Evolutionary conservation across 2,329 filamentous ascomycete genomes (phyloP).

Genomic region (Verticillium isaacii): DNA sequence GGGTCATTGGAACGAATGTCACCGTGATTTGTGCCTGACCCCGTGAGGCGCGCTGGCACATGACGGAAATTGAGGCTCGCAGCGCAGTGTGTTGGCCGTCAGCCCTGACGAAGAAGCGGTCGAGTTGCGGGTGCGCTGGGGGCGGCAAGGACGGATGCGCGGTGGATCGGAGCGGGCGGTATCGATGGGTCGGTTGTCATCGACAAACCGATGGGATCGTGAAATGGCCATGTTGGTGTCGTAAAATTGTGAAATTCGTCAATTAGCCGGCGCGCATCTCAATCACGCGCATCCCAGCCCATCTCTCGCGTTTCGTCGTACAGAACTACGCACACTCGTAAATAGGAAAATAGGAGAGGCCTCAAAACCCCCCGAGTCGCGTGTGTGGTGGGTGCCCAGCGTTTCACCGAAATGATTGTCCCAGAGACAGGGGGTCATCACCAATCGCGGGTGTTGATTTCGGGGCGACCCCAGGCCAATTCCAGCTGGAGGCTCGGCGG

Average conservation of each 20-base stretch:
- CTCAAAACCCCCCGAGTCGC: background rate
- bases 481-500: background rate
- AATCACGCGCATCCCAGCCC: background rate
- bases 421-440: background rate
- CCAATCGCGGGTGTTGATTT: background rate
- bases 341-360: background rate
- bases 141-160: background rate
- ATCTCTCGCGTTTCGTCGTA: background rate
- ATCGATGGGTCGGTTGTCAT: background rate
- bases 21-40: background rate
- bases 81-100: background rate
- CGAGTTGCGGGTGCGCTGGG: background rate
- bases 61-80: too few species aligned
- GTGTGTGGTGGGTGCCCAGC: background rate
- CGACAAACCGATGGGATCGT: background rate
- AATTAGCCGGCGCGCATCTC: background rate
- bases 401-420: constrained; percentile 1
- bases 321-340: background rate
- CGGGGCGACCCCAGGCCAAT: background rate
- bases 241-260: background rate
- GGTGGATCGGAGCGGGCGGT: background rate
- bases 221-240: background rate
- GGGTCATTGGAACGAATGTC: background rate
- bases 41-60: background rate
- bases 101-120: background rate